Conservation (phyloP, 768 basidiomycete species). For the Xerocomellus dryophilus region DNA sequence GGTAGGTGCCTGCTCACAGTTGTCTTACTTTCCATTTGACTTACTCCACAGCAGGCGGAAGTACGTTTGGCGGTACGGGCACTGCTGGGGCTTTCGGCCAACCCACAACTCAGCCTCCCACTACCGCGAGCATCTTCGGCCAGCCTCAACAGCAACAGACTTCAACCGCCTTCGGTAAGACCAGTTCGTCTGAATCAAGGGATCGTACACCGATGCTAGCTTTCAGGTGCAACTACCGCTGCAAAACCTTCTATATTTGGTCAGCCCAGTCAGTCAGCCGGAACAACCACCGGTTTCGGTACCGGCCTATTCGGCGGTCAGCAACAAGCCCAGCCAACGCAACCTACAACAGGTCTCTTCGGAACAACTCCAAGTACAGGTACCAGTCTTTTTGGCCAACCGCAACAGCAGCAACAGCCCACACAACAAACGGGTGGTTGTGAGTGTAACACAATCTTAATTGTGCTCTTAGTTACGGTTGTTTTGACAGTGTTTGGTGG, state of each 20-base stretch:
- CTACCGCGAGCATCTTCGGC: conserved; percentile 33
- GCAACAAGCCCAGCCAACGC: conserved; percentile 24
- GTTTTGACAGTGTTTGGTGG: conserved; percentile 37
- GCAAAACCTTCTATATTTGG: conserved; percentile 51
- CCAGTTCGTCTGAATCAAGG: conserved; percentile 25
- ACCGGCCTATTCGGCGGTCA: conserved; percentile 28
- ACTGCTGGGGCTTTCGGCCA: conserved; percentile 28
- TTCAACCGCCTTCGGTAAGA: conserved; percentile 40
- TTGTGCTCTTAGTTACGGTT: conserved; percentile 5
- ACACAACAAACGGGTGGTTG: conserved; percentile 38
- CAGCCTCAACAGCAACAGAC: conserved; percentile 38
- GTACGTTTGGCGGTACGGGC: conserved; percentile 24
- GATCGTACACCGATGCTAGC: background rate
- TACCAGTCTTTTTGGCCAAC: conserved; percentile 35
- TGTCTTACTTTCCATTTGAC: background rate
- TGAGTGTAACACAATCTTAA: conserved; percentile 21
- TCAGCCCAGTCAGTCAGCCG: conserved; percentile 40
- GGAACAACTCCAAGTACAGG: conserved; percentile 24
- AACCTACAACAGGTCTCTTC: conserved; percentile 29
- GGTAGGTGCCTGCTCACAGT: conserved; percentile 11
- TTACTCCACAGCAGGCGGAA: conserved; percentile 12
- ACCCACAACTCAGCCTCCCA: conserved; percentile 20
- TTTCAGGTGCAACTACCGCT: conserved; percentile 32
- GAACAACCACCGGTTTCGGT: conserved; percentile 37
- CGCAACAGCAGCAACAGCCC: conserved; percentile 37